Evolutionary conservation across 768 basidiomycete genomes (phyloP), one percentile per base, ranked within the genome.

Genomic region (Mycena pura): DNA sequence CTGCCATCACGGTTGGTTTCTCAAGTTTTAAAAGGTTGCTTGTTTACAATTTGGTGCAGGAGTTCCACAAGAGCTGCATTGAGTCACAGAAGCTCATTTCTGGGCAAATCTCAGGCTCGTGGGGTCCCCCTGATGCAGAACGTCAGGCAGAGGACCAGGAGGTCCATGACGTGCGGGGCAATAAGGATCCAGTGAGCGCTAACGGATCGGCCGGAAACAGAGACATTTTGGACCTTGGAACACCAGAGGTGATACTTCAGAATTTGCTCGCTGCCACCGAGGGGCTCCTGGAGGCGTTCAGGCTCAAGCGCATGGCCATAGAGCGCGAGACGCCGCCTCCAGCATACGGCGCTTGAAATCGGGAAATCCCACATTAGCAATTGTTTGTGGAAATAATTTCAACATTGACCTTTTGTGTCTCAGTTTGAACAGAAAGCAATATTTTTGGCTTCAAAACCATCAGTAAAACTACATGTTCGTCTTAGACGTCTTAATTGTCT

Each of bases 31-130:
- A 50, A 50, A 24, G 34, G 34, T 15, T 50, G 34, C 22, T 24
- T 50, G 34, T 38, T 50, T 50, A 50, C 34, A 50, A 50, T 38
- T 50, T 38, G 11, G 49, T 38, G 49, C 49, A 50, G 49, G 34
- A 50, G 14, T 50, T 50, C 49, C 34, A 50, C 49, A 50, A 38
- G 34, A 50, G 25, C 49, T 50, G 49, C 49, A 27, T 50, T 25
- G 49, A 50, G 49, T 50, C 49, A 24, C 34, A 50, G 34, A 50
- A 50, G 49, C 34, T 50, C 49, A 50, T 50, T 50, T 36, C 49
- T 50, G 34, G 25, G 49, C 34, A 50, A 25, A 50, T 50, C 21
- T n/a, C n/a, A n/a, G n/a, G n/a, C n/a, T 38, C 49, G 22, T 38
- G 5, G 34, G 34, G 7, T 4, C 5, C 34, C 34, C 49, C 49